phyloP scores from a whole-genome alignment of 2,329 filamentous ascomycete genomes.

The Kalmusia sp. region DNA sequence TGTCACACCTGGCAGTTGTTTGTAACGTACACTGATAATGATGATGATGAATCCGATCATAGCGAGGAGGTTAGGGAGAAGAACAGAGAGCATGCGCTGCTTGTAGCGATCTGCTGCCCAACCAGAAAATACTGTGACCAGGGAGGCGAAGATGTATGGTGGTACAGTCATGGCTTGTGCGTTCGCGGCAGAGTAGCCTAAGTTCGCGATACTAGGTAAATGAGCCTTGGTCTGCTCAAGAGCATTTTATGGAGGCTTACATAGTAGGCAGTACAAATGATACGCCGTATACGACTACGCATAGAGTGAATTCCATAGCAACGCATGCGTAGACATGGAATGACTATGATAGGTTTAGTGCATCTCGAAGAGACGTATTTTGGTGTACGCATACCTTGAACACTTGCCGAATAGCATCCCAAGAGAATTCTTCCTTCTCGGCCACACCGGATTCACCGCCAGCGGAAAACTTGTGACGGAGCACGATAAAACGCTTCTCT shows the following conservation, averaged over 20 bases:
- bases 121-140: conserved; percentile 17
- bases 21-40: conserved; percentile 45
- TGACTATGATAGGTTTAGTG: conserved; percentile 1
- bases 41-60: conserved; percentile 51
- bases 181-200: conserved; percentile 20
- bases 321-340: conserved; percentile 10
- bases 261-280: conserved; percentile 13
- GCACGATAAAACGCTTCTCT: conserved; percentile 16
- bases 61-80: conserved; percentile 23
- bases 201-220: conserved; percentile 12
- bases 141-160: conserved; percentile 18
- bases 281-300: conserved; percentile 11
- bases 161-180: conserved; percentile 22
- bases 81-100: conserved; percentile 18
- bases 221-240: background rate
- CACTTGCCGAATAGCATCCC: conserved; percentile 7
- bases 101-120: conserved; percentile 18
- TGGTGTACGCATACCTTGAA: conserved; percentile 13
- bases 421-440: conserved; percentile 20
- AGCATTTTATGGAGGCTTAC: conserved; percentile 10
- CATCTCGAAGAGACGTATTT: background rate
- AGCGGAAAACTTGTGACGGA: conserved; percentile 15
- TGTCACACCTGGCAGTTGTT: conserved; percentile 12
- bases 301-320: conserved; percentile 11
- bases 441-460: conserved; percentile 19